A percentile compares a stretch with the other conserved stretches of the same genome.
Conservation (phyloP, 805 yeast genomes). For the Lipomyces chichibuensis region DNA sequence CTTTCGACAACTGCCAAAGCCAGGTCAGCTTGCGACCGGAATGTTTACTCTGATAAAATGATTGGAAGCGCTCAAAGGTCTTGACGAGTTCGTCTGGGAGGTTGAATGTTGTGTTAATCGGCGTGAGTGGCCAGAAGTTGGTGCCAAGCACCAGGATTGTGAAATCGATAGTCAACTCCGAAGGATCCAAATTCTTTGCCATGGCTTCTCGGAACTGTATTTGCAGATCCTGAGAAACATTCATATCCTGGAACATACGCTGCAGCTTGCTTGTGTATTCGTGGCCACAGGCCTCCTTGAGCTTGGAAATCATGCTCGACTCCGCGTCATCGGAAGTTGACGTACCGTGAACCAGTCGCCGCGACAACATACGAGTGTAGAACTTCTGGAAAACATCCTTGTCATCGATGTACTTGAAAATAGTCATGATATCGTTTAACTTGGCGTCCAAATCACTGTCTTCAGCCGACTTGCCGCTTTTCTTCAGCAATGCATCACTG, state of each 20-base stretch:
- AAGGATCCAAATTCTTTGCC: conserved; percentile 44
- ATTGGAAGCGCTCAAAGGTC: conserved; percentile 68
- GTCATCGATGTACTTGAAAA: conserved; percentile 86
- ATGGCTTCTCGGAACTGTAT: conserved; percentile 55
- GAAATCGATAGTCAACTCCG: conserved; percentile 51
- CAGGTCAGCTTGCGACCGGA: conserved; percentile 88
- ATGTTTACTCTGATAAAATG: conserved; percentile 73
- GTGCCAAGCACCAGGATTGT: conserved; percentile 81
- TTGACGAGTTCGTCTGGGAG: conserved; percentile 70
- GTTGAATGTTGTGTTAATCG: conserved; percentile 51
- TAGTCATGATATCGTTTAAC: conserved; percentile 80
- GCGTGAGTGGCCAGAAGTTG: conserved; percentile 82
- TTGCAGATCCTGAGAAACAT: conserved; percentile 77
- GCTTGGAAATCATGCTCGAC: conserved; percentile 77
- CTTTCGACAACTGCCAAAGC: conserved; percentile 94
- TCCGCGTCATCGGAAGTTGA: conserved; percentile 85
- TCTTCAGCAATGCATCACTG: conserved; percentile 79
- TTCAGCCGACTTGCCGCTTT: conserved; percentile 65
- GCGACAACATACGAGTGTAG: conserved; percentile 86
- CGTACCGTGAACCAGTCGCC: conserved; percentile 83
- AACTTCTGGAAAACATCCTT: conserved; percentile 94
- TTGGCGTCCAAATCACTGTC: conserved; percentile 68
- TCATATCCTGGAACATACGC: conserved; percentile 94
- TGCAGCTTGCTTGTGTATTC: conserved; percentile 94
- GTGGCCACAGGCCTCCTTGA: conserved; percentile 85